Conservation (phyloP, 164 flowering plant species). For the Taxillus chinensis region DNA sequence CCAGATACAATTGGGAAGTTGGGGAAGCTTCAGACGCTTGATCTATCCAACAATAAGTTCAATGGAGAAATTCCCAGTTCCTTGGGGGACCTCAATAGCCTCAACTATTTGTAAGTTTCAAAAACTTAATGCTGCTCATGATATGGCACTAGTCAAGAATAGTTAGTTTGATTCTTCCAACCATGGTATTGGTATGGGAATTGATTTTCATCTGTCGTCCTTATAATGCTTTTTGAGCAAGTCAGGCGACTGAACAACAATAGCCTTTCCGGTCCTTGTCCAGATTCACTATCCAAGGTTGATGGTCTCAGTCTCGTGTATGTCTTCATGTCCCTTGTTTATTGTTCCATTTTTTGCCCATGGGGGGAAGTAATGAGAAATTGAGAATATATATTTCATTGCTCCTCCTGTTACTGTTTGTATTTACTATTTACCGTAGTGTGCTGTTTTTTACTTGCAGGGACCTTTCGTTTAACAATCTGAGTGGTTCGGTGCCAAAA, state of each 20-base stretch:
- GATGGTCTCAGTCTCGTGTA: constrained; percentile 84
- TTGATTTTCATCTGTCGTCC: neutral
- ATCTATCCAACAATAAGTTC: constrained; percentile 73
- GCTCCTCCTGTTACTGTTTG: neutral
- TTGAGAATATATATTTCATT: neutral
- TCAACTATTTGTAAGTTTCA: constrained; percentile 74
- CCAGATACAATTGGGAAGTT: constrained; percentile 66
- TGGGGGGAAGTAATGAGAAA: neutral
- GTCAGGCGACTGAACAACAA: constrained; percentile 87
- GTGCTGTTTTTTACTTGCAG: constrained; percentile 24
- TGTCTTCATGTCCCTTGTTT: constrained; percentile 11
- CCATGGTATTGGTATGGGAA: neutral
- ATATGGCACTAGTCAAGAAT: neutral
- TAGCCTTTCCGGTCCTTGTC: constrained; percentile 74
- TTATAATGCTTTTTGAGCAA: constrained; percentile 17
- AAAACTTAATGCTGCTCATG: neutral
- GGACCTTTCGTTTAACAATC: constrained; percentile 87
- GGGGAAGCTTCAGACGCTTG: constrained; percentile 78
- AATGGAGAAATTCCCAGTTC: constrained; percentile 71
- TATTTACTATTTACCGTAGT: neutral
- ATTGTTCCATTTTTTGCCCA: constrained; percentile 2
- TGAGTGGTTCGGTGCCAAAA: constrained; percentile 86
- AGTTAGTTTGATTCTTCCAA: neutral
- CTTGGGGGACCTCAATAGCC: constrained; percentile 55
- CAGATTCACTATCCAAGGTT: constrained; percentile 55